phyloP scores from a whole-genome alignment of 768 basidiomycete species.

The Omphalotus guepiniiformis region DNA sequence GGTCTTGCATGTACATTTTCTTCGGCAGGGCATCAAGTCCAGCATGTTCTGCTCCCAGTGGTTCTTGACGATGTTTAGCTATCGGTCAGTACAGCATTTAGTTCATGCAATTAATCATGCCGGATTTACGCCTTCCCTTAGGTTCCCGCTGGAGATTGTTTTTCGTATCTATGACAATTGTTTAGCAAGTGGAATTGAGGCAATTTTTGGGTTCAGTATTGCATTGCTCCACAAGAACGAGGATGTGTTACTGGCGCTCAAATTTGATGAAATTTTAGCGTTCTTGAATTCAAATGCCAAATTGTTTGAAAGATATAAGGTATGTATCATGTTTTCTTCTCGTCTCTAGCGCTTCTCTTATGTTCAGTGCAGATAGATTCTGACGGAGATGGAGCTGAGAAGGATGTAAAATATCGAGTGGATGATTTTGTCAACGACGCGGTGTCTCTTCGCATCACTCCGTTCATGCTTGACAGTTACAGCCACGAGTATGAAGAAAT shows the following conservation, averaged over 20 bases:
- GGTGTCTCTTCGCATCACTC: slow-evolving; percentile 80
- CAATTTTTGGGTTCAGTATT: slow-evolving; percentile 93
- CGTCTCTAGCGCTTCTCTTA: neutral
- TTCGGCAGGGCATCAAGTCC: slow-evolving; percentile 92
- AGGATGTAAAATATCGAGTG: slow-evolving; percentile 50
- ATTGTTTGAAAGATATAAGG: slow-evolving; percentile 82
- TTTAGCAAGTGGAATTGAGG: slow-evolving; percentile 94
- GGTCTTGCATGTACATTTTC: slow-evolving; percentile 87
- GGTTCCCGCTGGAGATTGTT: slow-evolving; percentile 92
- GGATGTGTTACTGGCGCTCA: slow-evolving; percentile 66
- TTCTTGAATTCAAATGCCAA: slow-evolving; percentile 72
- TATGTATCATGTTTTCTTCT: slow-evolving; percentile 13
- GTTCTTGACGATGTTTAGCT: slow-evolving; percentile 97
- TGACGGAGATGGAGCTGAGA: slow-evolving; percentile 21
- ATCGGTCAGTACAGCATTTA: slow-evolving; percentile 71
- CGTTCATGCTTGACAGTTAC: slow-evolving; percentile 93
- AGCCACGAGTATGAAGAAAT: slow-evolving; percentile 85
- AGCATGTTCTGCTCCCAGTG: slow-evolving; percentile 99
- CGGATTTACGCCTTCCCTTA: slow-evolving; percentile 22
- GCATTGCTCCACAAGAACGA: slow-evolving; percentile 87
- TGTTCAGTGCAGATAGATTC: slow-evolving; percentile 22
- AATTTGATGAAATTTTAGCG: slow-evolving; percentile 86
- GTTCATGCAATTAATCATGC: neutral
- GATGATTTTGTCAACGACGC: slow-evolving; percentile 89
- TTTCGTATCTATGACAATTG: slow-evolving; percentile 97